Evolutionary conservation across 2,329 filamentous ascomycete species (phyloP), one percentile per base, ranked within the genome.

Genomic region (Pseudogymnoascus sp.): DNA sequence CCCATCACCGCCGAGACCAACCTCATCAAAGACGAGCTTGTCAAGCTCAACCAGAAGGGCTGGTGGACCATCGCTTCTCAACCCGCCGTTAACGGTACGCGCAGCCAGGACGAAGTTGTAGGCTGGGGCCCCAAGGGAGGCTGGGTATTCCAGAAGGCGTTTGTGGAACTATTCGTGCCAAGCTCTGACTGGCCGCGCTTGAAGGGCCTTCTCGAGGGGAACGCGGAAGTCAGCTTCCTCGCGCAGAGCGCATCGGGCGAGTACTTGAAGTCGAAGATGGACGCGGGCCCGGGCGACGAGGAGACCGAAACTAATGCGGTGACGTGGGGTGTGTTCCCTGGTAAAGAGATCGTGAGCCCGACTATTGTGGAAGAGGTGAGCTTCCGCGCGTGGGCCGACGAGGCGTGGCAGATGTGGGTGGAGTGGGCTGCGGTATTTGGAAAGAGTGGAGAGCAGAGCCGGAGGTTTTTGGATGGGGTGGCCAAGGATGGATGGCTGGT

Each of bases 21-120:
- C 26, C 84, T 85, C 1, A 99, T 99, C 72, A 85, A 85, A 62
- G 75, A 83, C 1, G 82, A 90, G 64, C 82, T 99, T 0, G 74
- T 94, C 26, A 77, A 77, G 38, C 78, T 99, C 62, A 96, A 96
- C 72, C 74, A 77, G 62, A 83, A 85, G 66, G 91, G 92, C 60
- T 96, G 92, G 89, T 96, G 92, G 92, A 96, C 92, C 2, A 86
- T 99, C 3, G 94, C 94, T 3, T 95, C 90, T 3, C 94, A 99
- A 71, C 94, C 94, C 3, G 90, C 92, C 13, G 90, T 96, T 61
- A 95, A 96, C 70, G 91, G 92, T 39, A 75, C 92, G 18, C 82
- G 81, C 34, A 95, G 89, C 26, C 83, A 81, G 55, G 84, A 99
- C 71, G 75, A 81, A 3, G 82, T 89, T 18, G 96, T 95, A 68